Evolutionary conservation across 2,329 filamentous ascomycete genomes (phyloP).

Genomic region (Arthrobotrys megalospora): DNA sequence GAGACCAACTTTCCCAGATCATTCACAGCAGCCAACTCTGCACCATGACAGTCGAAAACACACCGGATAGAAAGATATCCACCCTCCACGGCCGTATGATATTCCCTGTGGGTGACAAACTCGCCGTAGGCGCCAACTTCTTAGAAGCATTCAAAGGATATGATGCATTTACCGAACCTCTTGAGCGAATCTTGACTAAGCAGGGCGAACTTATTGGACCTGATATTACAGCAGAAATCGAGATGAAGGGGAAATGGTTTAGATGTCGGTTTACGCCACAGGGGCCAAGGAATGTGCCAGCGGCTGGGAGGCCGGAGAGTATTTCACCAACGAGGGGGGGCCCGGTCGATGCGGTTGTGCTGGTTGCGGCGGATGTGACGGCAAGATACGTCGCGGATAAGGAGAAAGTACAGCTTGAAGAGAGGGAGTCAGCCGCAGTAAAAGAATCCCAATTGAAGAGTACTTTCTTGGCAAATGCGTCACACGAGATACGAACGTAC

Average conservation of each 20-base stretch:
- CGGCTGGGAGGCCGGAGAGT: slow-evolving; percentile 39
- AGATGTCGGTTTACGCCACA: slow-evolving; percentile 45
- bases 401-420: slow-evolving; percentile 48
- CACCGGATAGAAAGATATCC: slow-evolving; percentile 50
- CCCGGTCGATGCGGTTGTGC: slow-evolving; percentile 46
- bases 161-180: slow-evolving; percentile 46
- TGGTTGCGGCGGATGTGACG: slow-evolving; percentile 54
- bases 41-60: slow-evolving; percentile 59
- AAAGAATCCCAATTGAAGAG: slow-evolving; percentile 58
- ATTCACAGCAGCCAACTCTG: slow-evolving; percentile 52
- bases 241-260: slow-evolving; percentile 59
- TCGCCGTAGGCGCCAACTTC: slow-evolving; percentile 52
- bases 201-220: slow-evolving; percentile 46
- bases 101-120: slow-evolving; percentile 53
- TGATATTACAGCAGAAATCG: slow-evolving; percentile 51
- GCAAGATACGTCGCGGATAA: slow-evolving; percentile 45
- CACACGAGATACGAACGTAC: slow-evolving; percentile 59
- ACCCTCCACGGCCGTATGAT: slow-evolving; percentile 51
- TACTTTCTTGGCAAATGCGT: slow-evolving; percentile 59
- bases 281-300: slow-evolving; percentile 20
- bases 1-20: slow-evolving; percentile 42
- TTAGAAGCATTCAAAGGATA: slow-evolving; percentile 53
- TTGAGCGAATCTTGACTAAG: slow-evolving; percentile 49
- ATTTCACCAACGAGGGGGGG: slow-evolving; percentile 37
- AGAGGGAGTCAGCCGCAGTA: slow-evolving; percentile 56